Evolutionary conservation across 257 asterid species (phyloP).

Genomic region (Rehmannia glutinosa): DNA sequence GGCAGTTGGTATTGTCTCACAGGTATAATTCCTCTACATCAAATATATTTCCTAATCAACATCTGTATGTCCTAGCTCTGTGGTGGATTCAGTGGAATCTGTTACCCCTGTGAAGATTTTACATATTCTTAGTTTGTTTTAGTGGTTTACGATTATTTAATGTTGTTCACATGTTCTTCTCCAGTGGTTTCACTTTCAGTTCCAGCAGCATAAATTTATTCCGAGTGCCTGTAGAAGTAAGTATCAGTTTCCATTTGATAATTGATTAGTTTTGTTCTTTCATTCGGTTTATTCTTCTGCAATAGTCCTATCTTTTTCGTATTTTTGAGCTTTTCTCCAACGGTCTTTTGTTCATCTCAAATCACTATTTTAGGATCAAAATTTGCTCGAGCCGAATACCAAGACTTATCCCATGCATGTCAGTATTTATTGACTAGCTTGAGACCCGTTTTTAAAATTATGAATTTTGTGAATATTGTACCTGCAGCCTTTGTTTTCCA

Average conservation of each 20-base stretch:
- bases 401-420: no score
- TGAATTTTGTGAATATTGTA: not conserved
- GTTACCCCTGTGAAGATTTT: not conserved
- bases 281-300: not conserved
- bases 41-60: not conserved
- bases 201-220: conserved; percentile 70
- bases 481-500: not conserved
- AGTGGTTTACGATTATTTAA: not conserved
- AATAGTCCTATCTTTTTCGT: not conserved
- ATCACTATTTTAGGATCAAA: not conserved
- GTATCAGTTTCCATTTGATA: conserved; percentile 17
- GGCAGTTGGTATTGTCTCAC: conserved; percentile 81
- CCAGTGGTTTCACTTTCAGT: conserved; percentile 68
- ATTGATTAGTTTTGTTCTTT: not conserved
- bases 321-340: not conserved
- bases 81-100: not conserved
- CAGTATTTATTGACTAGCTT: not conserved
- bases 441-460: not conserved
- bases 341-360: not conserved
- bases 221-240: conserved; percentile 63
- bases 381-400: not conserved
- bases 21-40: conserved; percentile 42
- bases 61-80: no score
- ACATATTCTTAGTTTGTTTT: not conserved
- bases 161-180: conserved; percentile 8